Base-by-base conservation (phyloP, 164 flowering plant genomes). In the Berberis vulgaris region DNA sequence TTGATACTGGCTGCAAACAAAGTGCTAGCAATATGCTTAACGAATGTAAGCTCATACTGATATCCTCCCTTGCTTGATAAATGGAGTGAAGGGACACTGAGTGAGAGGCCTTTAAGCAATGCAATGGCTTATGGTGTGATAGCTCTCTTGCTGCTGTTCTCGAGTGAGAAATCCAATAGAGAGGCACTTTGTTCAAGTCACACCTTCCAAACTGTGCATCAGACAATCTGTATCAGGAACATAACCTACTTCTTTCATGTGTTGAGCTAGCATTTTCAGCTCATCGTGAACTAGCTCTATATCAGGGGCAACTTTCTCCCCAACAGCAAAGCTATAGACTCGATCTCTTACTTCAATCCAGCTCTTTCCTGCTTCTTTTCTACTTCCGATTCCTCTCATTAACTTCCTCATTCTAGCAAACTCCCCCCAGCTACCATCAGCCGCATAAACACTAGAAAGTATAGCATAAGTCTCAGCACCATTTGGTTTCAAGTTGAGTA, bases 351-450 rank as follows among this genome's bases (percentile, higher is more conserved):
- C 74, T 79, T 89, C 89, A 63, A 89, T 77, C 96, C 92, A 91
- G 72, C 95, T 91, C 74, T 76, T 79, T n/a, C 95, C 92, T 8
- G 86, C 77, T 73, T 87, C 95, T 73, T 87, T 86, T 73, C 74
- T 83, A 45, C 53, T 73, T 43, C 79, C 77, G 57, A 66, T 72
- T 11, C 81, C 71, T 71, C 74, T 87, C 79, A 88, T 76, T 50
- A 83, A 42, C 62, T 75, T 84, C 72, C 96, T 83, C 67, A 77
- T 72, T 58, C 65, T 74, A 6, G 96, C 97, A 69, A 70, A 82
- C 38, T 87, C 90, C 1, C 67, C 78, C 96, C 94, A 89, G 12
- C 73, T 74, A 2, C 96, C 88, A 57, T 85, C 92, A 49, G 82
- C 76, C 1, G 94, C 97, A 73, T 85, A 87, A 7, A 87, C 79